These are phyloP conservation scores for Cardamine occulta DNA, from an alignment of 345 rosid genomes.

Conservation along the genomic window DNA sequence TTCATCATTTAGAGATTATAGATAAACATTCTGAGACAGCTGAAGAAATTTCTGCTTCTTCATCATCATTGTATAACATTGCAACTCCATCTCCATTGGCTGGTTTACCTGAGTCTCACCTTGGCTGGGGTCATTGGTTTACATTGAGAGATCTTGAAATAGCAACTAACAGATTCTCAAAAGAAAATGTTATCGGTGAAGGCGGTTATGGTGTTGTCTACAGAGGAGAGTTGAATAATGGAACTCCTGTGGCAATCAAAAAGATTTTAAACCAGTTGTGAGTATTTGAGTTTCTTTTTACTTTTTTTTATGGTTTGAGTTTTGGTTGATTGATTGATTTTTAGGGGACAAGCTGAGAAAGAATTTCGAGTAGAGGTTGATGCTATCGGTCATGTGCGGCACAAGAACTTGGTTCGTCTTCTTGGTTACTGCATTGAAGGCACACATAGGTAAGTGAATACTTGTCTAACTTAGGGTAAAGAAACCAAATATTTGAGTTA, in stretches of 20 bases:
- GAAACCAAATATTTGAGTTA: constrained; percentile 51
- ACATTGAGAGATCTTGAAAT: constrained; percentile 84
- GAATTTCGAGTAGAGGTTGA: constrained; percentile 92
- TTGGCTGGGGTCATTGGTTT: constrained; percentile 99
- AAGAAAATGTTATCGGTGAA: constrained; percentile 48
- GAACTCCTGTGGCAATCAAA: constrained; percentile 85
- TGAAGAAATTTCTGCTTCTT: constrained; percentile 68
- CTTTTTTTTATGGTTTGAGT: background rate
- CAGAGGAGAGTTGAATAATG: constrained; percentile 69
- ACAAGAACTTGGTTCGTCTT: constrained; percentile 90
- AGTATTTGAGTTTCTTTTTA: constrained; percentile 31
- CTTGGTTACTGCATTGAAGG: constrained; percentile 96
- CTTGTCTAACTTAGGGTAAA: constrained; percentile 38
- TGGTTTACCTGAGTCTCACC: constrained; percentile 83
- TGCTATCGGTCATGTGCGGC: constrained; percentile 94
- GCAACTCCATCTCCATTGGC: constrained; percentile 81
- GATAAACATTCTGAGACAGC: constrained; percentile 61
- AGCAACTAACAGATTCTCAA: constrained; percentile 74
- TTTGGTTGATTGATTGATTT: constrained; percentile 15
- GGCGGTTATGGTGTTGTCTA: constrained; percentile 95
- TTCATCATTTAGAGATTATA: constrained; percentile 56
- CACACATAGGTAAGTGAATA: constrained; percentile 67
- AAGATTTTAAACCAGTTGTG: constrained; percentile 88
- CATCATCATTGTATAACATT: constrained; percentile 67
- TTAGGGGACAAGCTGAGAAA: constrained; percentile 93